Percentiles rank a stretch among this genome's conserved stretches.
phyloP scores from a whole-genome alignment of 768 basidiomycete species.

The Podaxis rugospora region DNA sequence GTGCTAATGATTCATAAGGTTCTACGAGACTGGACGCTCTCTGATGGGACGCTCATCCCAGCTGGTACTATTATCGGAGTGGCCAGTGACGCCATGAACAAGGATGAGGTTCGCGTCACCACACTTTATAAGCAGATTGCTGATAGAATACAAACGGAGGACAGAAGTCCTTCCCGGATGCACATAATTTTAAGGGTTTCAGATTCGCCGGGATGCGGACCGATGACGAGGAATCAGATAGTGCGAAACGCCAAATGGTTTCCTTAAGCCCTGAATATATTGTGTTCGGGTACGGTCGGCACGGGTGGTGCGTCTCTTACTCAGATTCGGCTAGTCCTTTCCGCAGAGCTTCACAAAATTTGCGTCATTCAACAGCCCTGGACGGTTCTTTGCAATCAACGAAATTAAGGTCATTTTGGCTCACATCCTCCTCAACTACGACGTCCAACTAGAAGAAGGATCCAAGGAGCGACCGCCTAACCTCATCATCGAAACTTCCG shows the following conservation, averaged over 20 bases:
- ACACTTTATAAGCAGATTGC: not conserved
- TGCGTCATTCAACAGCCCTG: conserved; percentile 19
- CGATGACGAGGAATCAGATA: conserved; percentile 7
- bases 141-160: conserved; percentile 19
- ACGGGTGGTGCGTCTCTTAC: conserved; percentile 22
- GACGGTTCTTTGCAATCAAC: conserved; percentile 37
- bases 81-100: conserved; percentile 26
- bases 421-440: conserved; percentile 32
- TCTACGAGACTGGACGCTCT: conserved; percentile 35
- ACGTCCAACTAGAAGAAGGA: conserved; percentile 24
- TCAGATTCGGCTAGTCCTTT: not conserved
- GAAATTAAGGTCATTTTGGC: conserved; percentile 41
- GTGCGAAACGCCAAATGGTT: conserved; percentile 29
- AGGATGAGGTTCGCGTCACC: conserved; percentile 15
- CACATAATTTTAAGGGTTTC: conserved; percentile 30
- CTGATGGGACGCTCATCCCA: conserved; percentile 30
- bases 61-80: conserved; percentile 21
- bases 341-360: not conserved
- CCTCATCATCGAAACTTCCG: not conserved
- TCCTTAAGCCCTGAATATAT: conserved; percentile 27
- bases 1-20: conserved; percentile 20
- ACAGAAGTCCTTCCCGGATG: conserved; percentile 35
- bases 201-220: conserved; percentile 26
- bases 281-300: conserved; percentile 34
- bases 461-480: conserved; percentile 1